Conservation (phyloP, 78 protist species). For the Speleostelium caveatum region DNA sequence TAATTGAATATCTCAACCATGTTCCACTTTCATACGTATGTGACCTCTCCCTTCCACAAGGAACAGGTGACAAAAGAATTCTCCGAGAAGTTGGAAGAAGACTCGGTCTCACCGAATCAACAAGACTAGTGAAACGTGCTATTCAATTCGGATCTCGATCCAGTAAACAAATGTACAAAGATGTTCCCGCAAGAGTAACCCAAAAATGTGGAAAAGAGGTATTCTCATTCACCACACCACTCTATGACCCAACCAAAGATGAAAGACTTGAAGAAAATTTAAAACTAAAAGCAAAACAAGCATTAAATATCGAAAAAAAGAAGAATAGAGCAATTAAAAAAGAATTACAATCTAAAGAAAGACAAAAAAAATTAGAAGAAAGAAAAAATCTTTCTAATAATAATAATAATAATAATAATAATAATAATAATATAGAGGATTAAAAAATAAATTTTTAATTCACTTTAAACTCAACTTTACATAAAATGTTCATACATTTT, state of each 20-base stretch:
- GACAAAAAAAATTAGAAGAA: slow-evolving; percentile 1
- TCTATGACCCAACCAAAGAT: slow-evolving; percentile 39
- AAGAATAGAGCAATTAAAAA: too few relatives aligned
- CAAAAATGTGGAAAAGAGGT: slow-evolving; percentile 53
- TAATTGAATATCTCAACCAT: slow-evolving; percentile 36
- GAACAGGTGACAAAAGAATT: slow-evolving; percentile 82
- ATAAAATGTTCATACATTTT: too few relatives aligned
- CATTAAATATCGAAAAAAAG: slow-evolving; percentile 9
- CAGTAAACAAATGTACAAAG: slow-evolving; percentile 41
- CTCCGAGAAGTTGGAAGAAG: slow-evolving; percentile 30
- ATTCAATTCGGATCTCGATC: slow-evolving; percentile 88
- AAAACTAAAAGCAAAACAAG: slow-evolving; percentile 18
- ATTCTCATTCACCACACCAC: slow-evolving; percentile 43
- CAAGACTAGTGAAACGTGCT: slow-evolving; percentile 83
- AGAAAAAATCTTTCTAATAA: neutral
- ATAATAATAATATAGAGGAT: neutral
- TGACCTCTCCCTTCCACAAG: slow-evolving; percentile 60
- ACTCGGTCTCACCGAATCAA: slow-evolving; percentile 57
- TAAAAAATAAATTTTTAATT: too few relatives aligned
- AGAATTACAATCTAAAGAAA: neutral
- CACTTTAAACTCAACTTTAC: too few relatives aligned
- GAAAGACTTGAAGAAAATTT: slow-evolving; percentile 1
- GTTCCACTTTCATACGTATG: slow-evolving; percentile 53
- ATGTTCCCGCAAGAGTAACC: slow-evolving; percentile 50
- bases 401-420: neutral